These are phyloP conservation scores for Erysimum cheiri DNA, from an alignment of 441 rosid genomes.

Conservation along the genomic window DNA sequence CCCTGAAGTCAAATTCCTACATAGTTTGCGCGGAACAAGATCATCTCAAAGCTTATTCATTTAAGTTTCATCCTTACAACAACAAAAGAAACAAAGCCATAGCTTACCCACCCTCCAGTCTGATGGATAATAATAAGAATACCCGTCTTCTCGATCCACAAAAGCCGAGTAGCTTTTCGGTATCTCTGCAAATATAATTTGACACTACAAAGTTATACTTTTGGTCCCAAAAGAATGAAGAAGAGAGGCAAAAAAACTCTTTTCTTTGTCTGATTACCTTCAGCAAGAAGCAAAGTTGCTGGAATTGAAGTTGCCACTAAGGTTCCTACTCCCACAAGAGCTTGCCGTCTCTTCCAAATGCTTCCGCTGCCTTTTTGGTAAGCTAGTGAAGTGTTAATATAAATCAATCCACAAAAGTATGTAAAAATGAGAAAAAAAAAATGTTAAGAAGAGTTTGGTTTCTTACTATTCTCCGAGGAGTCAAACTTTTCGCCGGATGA, in stretches of 20 bases:
- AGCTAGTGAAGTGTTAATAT: background rate
- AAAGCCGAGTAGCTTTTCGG: slow-evolving; percentile 69
- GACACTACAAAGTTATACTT: slow-evolving; percentile 8
- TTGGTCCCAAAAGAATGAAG: slow-evolving; percentile 19
- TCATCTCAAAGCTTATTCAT: slow-evolving; percentile 20
- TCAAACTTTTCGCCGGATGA: slow-evolving; percentile 39
- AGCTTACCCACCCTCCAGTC: slow-evolving; percentile 94
- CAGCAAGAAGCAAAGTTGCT: slow-evolving; percentile 60
- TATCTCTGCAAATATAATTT: slow-evolving; percentile 53
- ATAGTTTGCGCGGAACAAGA: slow-evolving; percentile 16
- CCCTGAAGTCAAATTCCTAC: slow-evolving; percentile 85
- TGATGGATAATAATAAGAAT: slow-evolving; percentile 84
- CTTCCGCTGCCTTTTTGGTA: slow-evolving; percentile 37
- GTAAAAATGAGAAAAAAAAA: background rate
- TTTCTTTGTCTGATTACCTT: slow-evolving; percentile 52
- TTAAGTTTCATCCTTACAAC: background rate
- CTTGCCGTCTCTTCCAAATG: slow-evolving; percentile 65
- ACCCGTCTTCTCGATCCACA: slow-evolving; percentile 75
- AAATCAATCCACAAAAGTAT: slow-evolving; percentile 8
- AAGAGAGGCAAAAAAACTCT: background rate
- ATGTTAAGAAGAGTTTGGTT: slow-evolving; percentile 26
- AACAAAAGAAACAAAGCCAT: background rate
- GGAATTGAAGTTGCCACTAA: slow-evolving; percentile 57
- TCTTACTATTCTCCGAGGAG: slow-evolving; percentile 58
- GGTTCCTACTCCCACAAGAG: slow-evolving; percentile 69